phyloP scores from a whole-genome alignment of 345 rosid genomes.

The Acer campestre region DNA sequence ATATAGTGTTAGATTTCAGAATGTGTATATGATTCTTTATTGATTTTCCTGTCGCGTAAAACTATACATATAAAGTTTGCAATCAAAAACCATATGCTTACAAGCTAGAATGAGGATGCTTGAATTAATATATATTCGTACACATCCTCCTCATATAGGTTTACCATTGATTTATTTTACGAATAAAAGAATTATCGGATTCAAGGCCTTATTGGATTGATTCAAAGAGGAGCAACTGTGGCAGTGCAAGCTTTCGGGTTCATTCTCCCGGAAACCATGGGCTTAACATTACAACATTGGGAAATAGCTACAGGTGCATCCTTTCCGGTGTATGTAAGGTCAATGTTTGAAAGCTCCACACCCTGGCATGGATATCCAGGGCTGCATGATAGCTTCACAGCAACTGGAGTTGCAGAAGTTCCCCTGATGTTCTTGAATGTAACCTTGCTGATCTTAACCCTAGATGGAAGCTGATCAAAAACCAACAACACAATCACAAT shows the following conservation, averaged over 20 bases:
- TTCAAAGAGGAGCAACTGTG: neutral
- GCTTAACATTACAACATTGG: neutral
- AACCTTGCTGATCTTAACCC: neutral
- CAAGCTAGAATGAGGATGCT: too few relatives aligned
- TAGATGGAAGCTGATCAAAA: conserved; percentile 6
- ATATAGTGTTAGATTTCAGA: too few relatives aligned
- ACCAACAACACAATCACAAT: neutral
- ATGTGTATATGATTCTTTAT: too few relatives aligned
- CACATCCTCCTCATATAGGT: too few relatives aligned
- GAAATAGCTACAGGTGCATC: neutral
- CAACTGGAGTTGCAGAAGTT: conserved; percentile 6
- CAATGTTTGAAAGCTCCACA: neutral
- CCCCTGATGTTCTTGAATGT: conserved; percentile 12
- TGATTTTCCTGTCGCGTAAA: too few relatives aligned
- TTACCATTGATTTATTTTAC: too few relatives aligned
- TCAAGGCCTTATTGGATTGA: conserved; percentile 3
- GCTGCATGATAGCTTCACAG: conserved; percentile 6
- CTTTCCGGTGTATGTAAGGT: conserved; percentile 7
- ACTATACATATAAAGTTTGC: too few relatives aligned
- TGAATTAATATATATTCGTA: too few relatives aligned
- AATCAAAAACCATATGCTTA: too few relatives aligned
- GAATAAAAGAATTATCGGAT: too few relatives aligned
- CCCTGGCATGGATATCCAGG: neutral
- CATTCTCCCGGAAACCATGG: neutral
- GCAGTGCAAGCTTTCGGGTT: neutral